These are phyloP conservation scores for Ogataea trehalophila DNA, from an alignment of 805 yeast genomes.

Conservation along the genomic window DNA sequence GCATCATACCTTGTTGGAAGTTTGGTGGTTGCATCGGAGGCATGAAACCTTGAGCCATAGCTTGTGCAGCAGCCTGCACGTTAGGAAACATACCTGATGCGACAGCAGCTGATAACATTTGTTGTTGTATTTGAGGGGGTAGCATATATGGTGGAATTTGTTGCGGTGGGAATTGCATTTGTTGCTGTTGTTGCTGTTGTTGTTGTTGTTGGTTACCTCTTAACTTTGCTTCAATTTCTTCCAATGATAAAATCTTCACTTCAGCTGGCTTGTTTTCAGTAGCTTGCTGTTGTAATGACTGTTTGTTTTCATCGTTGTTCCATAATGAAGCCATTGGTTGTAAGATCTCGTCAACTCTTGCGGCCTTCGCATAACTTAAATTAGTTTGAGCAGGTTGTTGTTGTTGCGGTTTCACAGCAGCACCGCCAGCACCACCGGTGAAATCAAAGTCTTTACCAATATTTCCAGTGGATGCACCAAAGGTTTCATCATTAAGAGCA, in stretches of 20 bases:
- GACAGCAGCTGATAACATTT: conserved; percentile 27
- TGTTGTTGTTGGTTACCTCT: conserved; percentile 34
- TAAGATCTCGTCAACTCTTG: conserved; percentile 39
- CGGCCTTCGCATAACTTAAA: conserved; percentile 41
- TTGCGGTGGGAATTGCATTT: conserved; percentile 14
- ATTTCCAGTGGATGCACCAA: conserved; percentile 48
- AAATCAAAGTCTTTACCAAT: conserved; percentile 63
- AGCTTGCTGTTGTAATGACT: conserved; percentile 11
- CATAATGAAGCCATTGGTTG: conserved; percentile 73
- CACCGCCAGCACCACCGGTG: conserved; percentile 34
- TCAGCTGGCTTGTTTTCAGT: conserved; percentile 15
- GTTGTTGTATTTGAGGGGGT: conserved; percentile 30
- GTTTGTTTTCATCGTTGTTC: conserved; percentile 35
- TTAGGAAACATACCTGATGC: conserved; percentile 31
- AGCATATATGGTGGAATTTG: conserved; percentile 24
- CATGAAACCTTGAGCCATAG: conserved; percentile 27
- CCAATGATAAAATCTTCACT: conserved; percentile 61
- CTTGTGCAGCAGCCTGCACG: conserved; percentile 28
- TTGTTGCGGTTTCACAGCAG: conserved; percentile 9
- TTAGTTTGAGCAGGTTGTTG: conserved; percentile 23
- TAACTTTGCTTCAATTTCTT: conserved; percentile 80
- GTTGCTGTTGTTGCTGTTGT: conserved; percentile 14
- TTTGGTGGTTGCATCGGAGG: conserved; percentile 16
- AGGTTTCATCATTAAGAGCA: conserved; percentile 75
- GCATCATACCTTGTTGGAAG: conserved; percentile 22